Percentiles rank a stretch among this genome's conserved stretches.
These are phyloP conservation scores for Penicillium fimorum DNA, from an alignment of 495 filamentous ascomycete genomes.

Conservation along the genomic window DNA sequence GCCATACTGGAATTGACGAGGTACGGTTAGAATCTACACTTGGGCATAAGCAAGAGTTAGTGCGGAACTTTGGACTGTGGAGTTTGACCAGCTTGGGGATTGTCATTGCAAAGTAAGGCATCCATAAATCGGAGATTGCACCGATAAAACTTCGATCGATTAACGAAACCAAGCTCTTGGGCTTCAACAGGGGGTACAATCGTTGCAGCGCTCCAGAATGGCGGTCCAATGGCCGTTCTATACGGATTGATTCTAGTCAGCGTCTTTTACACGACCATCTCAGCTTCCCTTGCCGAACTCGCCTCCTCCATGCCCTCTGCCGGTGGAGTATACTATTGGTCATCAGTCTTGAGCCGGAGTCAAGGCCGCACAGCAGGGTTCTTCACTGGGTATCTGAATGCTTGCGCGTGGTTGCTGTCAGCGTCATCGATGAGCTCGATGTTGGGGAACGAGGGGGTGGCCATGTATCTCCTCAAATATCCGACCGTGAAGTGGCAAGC, in stretches of 20 bases:
- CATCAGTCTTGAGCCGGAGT: slow-evolving; percentile 62
- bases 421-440: slow-evolving; percentile 64
- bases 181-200: slow-evolving; percentile 46
- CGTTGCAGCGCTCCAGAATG: slow-evolving; percentile 44
- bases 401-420: slow-evolving; percentile 70
- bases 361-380: slow-evolving; percentile 63
- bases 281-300: slow-evolving; percentile 57
- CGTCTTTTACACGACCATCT: slow-evolving; percentile 44
- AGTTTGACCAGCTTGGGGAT: slow-evolving; percentile 47
- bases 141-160: not conserved
- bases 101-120: slow-evolving; percentile 46
- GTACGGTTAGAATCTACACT: slow-evolving; percentile 42
- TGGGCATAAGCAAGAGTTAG: slow-evolving; percentile 46
- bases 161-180: slow-evolving; percentile 35
- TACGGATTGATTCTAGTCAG: slow-evolving; percentile 45
- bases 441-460: slow-evolving; percentile 61
- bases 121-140: not conserved
- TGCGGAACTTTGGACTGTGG: slow-evolving; percentile 41
- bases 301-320: slow-evolving; percentile 77
- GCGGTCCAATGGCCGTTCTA: slow-evolving; percentile 43
- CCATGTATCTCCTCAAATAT: slow-evolving; percentile 66
- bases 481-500: slow-evolving; percentile 53
- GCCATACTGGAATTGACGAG: slow-evolving; percentile 33
- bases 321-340: slow-evolving; percentile 84
- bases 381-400: slow-evolving; percentile 73